phyloP scores from a whole-genome alignment of 331 rosid species.

The Pyracantha coccinea region DNA sequence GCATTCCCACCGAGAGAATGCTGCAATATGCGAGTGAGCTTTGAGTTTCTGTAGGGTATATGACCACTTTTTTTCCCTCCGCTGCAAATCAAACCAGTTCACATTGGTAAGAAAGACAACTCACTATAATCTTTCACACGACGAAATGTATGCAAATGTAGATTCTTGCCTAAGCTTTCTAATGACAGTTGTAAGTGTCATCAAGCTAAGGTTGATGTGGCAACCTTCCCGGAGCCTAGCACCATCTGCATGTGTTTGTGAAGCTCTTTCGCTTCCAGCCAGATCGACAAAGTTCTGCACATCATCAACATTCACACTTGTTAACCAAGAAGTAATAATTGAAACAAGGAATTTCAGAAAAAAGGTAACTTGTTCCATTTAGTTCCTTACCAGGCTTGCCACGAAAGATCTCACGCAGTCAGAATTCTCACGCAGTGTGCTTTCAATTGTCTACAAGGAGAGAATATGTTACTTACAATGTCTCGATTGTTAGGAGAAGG shows the following conservation, averaged over 20 bases:
- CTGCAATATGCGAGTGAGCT: conserved; percentile 95
- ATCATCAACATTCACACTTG: not conserved
- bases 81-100: conserved; percentile 35
- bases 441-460: conserved; percentile 71
- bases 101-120: not conserved
- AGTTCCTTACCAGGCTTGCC: conserved; percentile 81
- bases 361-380: not conserved
- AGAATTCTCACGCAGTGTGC: conserved; percentile 78
- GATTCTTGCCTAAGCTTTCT: conserved; percentile 85
- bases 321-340: not conserved
- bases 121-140: not conserved
- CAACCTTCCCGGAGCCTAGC: conserved; percentile 98
- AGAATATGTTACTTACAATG: conserved; percentile 4
- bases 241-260: conserved; percentile 96
- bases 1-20: conserved; percentile 99
- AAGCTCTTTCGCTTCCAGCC: conserved; percentile 98
- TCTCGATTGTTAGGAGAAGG: conserved; percentile 1
- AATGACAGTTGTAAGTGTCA: conserved; percentile 99
- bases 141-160: not conserved
- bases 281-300: conserved; percentile 93
- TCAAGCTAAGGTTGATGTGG: conserved; percentile 96
- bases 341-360: not conserved
- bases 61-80: conserved; percentile 91
- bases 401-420: conserved; percentile 86
- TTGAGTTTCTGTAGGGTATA: conserved; percentile 95